Base-by-base conservation (phyloP, 208 protist genomes). In the Leptomonas seymouri region DNA sequence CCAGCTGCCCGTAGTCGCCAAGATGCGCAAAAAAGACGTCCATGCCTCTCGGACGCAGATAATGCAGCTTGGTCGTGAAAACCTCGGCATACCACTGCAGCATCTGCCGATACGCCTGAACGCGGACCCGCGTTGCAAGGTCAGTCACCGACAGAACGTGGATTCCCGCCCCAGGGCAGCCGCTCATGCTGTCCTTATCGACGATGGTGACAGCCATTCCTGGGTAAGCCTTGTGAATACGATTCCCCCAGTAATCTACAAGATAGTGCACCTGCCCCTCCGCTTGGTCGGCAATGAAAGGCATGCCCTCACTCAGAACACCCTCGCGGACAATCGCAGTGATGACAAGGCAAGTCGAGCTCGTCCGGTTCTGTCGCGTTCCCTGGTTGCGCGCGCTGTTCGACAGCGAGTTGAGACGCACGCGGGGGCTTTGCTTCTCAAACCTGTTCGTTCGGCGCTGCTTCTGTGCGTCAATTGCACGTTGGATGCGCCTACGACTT, bases 51-150 rank as follows among this genome's bases (percentile, higher is more conserved):
- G 93, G 93, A 34, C 84, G 80, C 57, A 97, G 78, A 55, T 85
- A 82, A 73, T 86, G 61, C 44, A 95, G 76, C 39, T 82, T 81
- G 12, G 36, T 53, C 25, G 86, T 79, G 70, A 93, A 97, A 39
- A 79, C 76, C 63, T 95, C 90, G 9, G 92, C 78, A 68, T 86
- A 97, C 87, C 87, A 93, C 76, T 97, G 93, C 21, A 97, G 80
- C 59, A 86, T 69, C 34, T 83, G 84, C 31, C 93, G 81, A 62
- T 94, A 93, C 45, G 78, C 74, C 59, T 93, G 82, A 48, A 97
- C 67, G n/a, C 50, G 62, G 44, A 88, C 64, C 39, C 86, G 77
- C 48, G 72, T 76, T 2, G 58, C 64, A n/a, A 68, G 46, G 48
- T 82, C 80, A 3, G 76, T 71, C 23, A 86, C 77, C 34, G 89